Evolutionary conservation across 352 stramenopile species (phyloP).

Genomic region (Pythium brachiatum): DNA sequence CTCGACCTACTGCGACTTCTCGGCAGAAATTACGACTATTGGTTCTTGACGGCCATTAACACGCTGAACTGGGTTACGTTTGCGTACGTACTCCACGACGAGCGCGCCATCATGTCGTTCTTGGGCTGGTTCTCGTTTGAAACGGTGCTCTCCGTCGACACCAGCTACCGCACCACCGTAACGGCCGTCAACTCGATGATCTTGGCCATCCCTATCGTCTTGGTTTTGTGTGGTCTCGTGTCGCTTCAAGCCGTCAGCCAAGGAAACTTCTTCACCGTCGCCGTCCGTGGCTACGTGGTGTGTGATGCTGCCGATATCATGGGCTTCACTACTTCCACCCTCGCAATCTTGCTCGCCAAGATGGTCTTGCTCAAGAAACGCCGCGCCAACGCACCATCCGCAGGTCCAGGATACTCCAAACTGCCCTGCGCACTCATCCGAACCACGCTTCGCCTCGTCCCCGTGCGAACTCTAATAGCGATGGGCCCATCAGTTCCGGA

Average conservation of each 20-base stretch:
- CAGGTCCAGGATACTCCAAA: not conserved
- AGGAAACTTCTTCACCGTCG: not conserved
- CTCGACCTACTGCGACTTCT: slow-evolving; percentile 3
- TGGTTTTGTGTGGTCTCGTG: not conserved
- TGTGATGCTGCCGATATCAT: slow-evolving; percentile 6
- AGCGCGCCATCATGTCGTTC: slow-evolving; percentile 5
- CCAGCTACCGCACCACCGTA: slow-evolving; percentile 1
- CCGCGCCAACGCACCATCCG: not conserved
- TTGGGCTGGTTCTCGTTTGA: slow-evolving; percentile 3
- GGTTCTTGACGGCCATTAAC: slow-evolving; percentile 9
- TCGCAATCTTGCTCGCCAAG: slow-evolving; percentile 5
- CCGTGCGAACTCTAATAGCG: not conserved
- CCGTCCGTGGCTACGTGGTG: not conserved
- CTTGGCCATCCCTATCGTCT: not conserved
- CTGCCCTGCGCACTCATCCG: not conserved
- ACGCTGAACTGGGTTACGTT: slow-evolving; percentile 6
- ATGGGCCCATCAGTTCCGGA: not conserved
- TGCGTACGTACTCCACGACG: not conserved
- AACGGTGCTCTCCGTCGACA: not conserved
- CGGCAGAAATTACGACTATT: slow-evolving; percentile 3
- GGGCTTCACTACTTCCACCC: slow-evolving; percentile 5
- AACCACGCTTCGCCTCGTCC: not conserved
- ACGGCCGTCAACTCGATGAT: not conserved
- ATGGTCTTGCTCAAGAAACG: slow-evolving; percentile 14
- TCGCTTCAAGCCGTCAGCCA: slow-evolving; percentile 1